Percentiles rank a stretch among this genome's conserved stretches.
phyloP scores from a whole-genome alignment of 768 basidiomycete species.

The Boletales sp. region DNA sequence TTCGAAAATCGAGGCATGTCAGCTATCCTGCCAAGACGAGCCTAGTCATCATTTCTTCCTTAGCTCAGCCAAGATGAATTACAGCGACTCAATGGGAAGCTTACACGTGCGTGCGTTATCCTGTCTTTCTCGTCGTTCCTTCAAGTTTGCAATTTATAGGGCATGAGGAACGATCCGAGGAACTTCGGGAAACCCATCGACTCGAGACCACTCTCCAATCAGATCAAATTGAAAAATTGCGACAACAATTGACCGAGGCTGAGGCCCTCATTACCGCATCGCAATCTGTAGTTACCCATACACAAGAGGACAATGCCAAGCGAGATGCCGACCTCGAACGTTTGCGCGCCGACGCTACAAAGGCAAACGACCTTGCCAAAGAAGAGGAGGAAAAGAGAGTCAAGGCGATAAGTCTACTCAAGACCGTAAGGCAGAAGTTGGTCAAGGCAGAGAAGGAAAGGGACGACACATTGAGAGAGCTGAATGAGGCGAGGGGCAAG shows the following conservation, averaged over 20 bases:
- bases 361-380: conserved; percentile 59
- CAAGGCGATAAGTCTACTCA: conserved; percentile 88
- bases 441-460: conserved; percentile 94
- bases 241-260: conserved; percentile 62
- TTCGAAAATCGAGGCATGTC: conserved; percentile 67
- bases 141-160: conserved; percentile 40
- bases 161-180: conserved; percentile 81
- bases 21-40: neutral
- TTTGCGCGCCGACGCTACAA: conserved; percentile 62
- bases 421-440: conserved; percentile 95
- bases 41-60: neutral
- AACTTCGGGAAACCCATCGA: conserved; percentile 79
- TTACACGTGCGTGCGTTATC: conserved; percentile 55
- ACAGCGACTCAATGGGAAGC: conserved; percentile 64
- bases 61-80: conserved; percentile 78
- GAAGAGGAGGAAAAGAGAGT: conserved; percentile 98
- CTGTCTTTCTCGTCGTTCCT: neutral
- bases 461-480: conserved; percentile 71
- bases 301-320: conserved; percentile 47
- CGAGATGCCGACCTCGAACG: conserved; percentile 54
- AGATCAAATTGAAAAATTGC: conserved; percentile 68
- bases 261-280: conserved; percentile 66
- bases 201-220: conserved; percentile 78
- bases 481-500: conserved; percentile 46
- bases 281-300: conserved; percentile 43